Percentiles rank a stretch among this genome's conserved stretches.
These are phyloP conservation scores for Rhododendron simsii DNA, from an alignment of 148 eudicot genomes.

Conservation along the genomic window DNA sequence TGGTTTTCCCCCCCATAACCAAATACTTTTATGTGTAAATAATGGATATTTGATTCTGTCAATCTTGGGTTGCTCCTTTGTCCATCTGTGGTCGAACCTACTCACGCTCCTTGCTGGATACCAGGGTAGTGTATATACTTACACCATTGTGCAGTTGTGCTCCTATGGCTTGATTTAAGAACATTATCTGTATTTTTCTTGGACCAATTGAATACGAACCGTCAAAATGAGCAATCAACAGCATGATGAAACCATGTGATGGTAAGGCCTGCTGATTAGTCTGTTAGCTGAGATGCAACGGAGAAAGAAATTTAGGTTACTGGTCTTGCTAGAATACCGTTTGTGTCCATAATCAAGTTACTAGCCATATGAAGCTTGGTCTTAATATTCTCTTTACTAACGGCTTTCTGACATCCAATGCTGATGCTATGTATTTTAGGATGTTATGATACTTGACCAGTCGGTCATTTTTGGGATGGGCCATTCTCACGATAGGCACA, in stretches of 20 bases:
- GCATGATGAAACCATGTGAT: background rate
- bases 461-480: conserved; percentile 72
- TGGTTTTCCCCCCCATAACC: background rate
- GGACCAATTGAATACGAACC: background rate
- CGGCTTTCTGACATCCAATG: conserved; percentile 1
- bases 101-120: background rate
- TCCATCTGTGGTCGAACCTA: background rate
- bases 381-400: background rate
- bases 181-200: background rate
- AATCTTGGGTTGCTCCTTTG: background rate
- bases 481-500: conserved; percentile 73
- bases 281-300: background rate
- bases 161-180: background rate
- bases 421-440: conserved; percentile 37
- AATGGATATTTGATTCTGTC: background rate
- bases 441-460: conserved; percentile 87
- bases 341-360: background rate
- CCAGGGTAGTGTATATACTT: background rate
- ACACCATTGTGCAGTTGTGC: background rate
- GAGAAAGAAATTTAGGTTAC: background rate
- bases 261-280: background rate
- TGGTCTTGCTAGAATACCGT: background rate
- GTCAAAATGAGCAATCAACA: background rate
- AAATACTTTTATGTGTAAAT: background rate
- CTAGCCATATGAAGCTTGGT: background rate